These are phyloP conservation scores for Fomitopsis palustris DNA, from an alignment of 1,284 basidiomycete species.

Conservation along the genomic window DNA sequence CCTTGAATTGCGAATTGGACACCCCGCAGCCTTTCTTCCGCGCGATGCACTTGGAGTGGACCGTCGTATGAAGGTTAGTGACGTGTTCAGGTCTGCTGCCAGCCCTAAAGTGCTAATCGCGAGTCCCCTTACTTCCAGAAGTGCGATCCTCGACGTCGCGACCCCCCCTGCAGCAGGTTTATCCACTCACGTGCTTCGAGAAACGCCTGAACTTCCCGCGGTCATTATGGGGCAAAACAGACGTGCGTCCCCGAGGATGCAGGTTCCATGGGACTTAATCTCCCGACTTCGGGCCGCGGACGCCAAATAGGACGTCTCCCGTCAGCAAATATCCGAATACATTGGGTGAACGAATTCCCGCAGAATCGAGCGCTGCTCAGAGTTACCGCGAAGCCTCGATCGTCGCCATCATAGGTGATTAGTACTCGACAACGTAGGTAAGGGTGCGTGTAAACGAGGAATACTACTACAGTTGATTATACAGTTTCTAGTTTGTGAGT, in stretches of 20 bases:
- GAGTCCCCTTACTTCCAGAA: background rate
- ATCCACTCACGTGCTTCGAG: background rate
- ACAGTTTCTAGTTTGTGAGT: background rate
- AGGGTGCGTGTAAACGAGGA: background rate
- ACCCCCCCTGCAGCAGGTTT: background rate
- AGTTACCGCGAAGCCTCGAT: background rate
- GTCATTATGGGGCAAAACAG: background rate
- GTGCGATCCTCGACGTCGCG: background rate
- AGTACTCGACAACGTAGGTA: background rate
- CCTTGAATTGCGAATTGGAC: background rate
- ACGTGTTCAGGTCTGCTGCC: too few relatives aligned
- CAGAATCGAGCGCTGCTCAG: background rate
- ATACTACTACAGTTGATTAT: slow-evolving; percentile 2
- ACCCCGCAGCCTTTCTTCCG: background rate
- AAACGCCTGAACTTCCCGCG: background rate
- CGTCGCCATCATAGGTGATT: background rate
- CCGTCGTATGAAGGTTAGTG: background rate
- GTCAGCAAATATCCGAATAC: background rate
- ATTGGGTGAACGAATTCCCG: background rate
- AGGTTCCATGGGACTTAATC: background rate
- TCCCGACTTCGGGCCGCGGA: background rate
- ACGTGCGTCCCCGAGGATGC: background rate
- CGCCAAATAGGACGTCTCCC: background rate
- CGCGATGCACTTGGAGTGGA: background rate
- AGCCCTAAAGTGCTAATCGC: background rate